Percentiles rank a stretch among this genome's conserved stretches.
These are phyloP conservation scores for Cephalotrichum gorgonifer DNA, from an alignment of 2,329 filamentous ascomycete genomes.

Conservation along the genomic window DNA sequence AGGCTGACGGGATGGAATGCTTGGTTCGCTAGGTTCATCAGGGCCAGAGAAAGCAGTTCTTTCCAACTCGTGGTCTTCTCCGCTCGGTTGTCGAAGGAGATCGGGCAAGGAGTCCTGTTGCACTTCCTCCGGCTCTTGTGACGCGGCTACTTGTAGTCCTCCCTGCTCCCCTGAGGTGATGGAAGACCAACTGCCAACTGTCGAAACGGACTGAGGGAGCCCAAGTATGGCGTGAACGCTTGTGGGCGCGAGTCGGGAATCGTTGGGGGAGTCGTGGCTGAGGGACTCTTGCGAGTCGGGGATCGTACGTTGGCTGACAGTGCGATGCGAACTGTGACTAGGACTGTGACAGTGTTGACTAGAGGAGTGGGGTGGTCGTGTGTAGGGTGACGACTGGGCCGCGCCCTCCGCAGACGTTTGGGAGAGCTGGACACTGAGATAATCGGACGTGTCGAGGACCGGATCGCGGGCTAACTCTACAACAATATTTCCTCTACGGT, in stretches of 20 bases:
- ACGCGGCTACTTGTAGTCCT: neutral
- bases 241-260: slow-evolving; percentile 13
- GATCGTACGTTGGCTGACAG: slow-evolving; percentile 25
- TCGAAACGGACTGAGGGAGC: neutral
- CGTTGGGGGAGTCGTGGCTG: slow-evolving; percentile 9
- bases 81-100: neutral
- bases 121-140: neutral
- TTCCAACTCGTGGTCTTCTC: neutral
- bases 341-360: too few relatives aligned
- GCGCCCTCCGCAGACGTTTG: slow-evolving; percentile 16
- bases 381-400: slow-evolving; percentile 14
- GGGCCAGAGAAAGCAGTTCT: neutral
- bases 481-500: slow-evolving; percentile 11
- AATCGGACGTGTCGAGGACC: slow-evolving; percentile 24
- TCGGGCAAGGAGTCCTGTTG: neutral
- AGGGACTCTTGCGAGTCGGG: slow-evolving; percentile 30
- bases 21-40: neutral
- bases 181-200: neutral
- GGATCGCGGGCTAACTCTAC: slow-evolving; percentile 19
- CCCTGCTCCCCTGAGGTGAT: neutral
- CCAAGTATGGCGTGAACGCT: slow-evolving; percentile 5
- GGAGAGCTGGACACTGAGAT: slow-evolving; percentile 19
- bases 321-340: too few relatives aligned
- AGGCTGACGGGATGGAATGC: slow-evolving; percentile 3
- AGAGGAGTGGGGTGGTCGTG: slow-evolving; percentile 7